Conservation (phyloP, 495 filamentous ascomycete species). For the Penicillium tannophilum region DNA sequence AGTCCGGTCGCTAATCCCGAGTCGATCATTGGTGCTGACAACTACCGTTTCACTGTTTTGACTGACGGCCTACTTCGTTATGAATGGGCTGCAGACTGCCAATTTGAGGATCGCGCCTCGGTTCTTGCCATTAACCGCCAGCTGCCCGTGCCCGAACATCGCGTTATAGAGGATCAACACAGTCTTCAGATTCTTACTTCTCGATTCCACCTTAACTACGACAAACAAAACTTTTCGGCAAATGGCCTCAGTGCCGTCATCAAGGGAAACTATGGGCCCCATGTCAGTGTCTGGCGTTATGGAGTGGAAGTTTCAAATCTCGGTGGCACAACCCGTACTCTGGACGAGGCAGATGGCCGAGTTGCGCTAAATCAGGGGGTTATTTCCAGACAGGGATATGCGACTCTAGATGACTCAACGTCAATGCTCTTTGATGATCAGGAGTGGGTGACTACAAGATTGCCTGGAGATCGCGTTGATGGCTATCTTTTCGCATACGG, state of each 20-base stretch:
- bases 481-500: constrained; percentile 62
- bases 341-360: constrained; percentile 55
- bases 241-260: constrained; percentile 43
- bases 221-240: constrained; percentile 51
- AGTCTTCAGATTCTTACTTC: constrained; percentile 53
- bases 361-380: constrained; percentile 50
- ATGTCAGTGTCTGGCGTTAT: constrained; percentile 47
- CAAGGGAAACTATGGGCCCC: constrained; percentile 33
- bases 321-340: constrained; percentile 55
- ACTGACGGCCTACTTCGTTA: constrained; percentile 54
- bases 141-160: constrained; percentile 50
- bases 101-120: constrained; percentile 60
- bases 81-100: constrained; percentile 57
- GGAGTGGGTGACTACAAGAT: constrained; percentile 48
- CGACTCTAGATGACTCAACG: constrained; percentile 55
- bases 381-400: constrained; percentile 46
- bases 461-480: constrained; percentile 46
- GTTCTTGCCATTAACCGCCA: constrained; percentile 56
- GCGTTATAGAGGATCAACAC: constrained; percentile 36
- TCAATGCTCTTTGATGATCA: constrained; percentile 58
- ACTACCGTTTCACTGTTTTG: constrained; percentile 57
- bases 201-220: constrained; percentile 53
- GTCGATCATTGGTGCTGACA: constrained; percentile 45
- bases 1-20: constrained; percentile 47
- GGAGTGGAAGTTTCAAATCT: constrained; percentile 47